phyloP scores from a whole-genome alignment of 768 basidiomycete genomes.

The Boletales sp. region DNA sequence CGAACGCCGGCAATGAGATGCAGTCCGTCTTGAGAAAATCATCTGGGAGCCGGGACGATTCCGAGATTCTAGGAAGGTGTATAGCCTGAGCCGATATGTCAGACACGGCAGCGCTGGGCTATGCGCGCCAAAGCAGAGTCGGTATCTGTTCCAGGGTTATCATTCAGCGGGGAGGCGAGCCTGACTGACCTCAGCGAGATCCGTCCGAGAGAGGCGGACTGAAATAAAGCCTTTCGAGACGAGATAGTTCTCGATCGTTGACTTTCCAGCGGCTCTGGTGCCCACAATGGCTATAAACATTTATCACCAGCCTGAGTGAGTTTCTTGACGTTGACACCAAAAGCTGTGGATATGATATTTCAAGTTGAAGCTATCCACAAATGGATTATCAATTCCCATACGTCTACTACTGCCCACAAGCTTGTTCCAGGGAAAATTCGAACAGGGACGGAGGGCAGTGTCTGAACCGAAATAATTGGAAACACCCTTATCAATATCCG shows the following conservation, averaged over 20 bases:
- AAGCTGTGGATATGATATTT: background rate
- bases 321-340: background rate
- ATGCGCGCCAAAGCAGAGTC: background rate
- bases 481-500: too few species aligned
- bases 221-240: slow-evolving; percentile 53
- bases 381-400: background rate
- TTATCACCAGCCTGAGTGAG: too few species aligned
- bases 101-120: slow-evolving; percentile 3
- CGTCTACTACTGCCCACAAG: background rate
- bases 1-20: slow-evolving; percentile 33
- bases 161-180: background rate
- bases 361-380: background rate
- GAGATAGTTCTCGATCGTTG: slow-evolving; percentile 57
- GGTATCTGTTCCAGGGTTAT: background rate
- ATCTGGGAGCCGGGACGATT: background rate
- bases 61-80: background rate
- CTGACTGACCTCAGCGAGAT: slow-evolving; percentile 15
- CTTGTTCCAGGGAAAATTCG: too few species aligned
- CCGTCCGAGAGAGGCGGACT: slow-evolving; percentile 37
- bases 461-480: too few species aligned
- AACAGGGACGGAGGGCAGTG: too few species aligned
- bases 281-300: slow-evolving; percentile 74
- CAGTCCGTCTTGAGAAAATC: slow-evolving; percentile 20
- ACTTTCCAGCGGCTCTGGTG: slow-evolving; percentile 59
- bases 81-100: background rate